These are phyloP conservation scores for Crotalaria pallida DNA, from an alignment of 306 rosid species.

Conservation along the genomic window DNA sequence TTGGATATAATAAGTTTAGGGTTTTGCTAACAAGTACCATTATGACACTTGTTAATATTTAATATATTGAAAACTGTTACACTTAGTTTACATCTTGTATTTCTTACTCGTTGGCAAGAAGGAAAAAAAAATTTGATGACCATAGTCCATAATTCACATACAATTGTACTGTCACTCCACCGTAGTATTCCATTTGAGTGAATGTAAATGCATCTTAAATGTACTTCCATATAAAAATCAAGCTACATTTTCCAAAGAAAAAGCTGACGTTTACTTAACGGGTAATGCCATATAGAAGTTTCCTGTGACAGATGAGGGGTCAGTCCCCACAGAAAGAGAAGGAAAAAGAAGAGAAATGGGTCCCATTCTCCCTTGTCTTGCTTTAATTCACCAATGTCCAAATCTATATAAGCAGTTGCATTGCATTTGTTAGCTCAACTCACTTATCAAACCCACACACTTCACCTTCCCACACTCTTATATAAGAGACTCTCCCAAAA, in stretches of 20 bases:
- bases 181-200: no score
- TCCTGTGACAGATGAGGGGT: conserved; percentile 13
- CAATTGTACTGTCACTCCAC: no score
- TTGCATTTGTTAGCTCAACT: conserved; percentile 13
- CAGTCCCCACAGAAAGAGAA: background rate
- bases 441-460: conserved; percentile 16
- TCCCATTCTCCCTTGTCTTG: background rate
- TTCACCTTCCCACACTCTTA: conserved; percentile 8
- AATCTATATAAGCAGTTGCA: conserved; percentile 32
- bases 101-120: no score
- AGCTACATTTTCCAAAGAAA: background rate
- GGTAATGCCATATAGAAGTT: background rate
- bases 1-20: no score
- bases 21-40: no score
- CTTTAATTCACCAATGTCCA: conserved; percentile 28
- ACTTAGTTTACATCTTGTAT: no score
- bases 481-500: background rate
- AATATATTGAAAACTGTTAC: no score
- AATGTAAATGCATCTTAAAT: no score
- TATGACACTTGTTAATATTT: no score
- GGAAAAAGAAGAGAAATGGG: conserved; percentile 9
- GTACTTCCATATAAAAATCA: no score
- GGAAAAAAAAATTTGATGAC: no score
- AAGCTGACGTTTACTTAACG: background rate
- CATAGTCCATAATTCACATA: no score